A percentile compares a stretch with the other conserved stretches of the same genome.
These are phyloP conservation scores for Cenococcum geophilum DNA, from an alignment of 495 filamentous ascomycete species.

Conservation along the genomic window DNA sequence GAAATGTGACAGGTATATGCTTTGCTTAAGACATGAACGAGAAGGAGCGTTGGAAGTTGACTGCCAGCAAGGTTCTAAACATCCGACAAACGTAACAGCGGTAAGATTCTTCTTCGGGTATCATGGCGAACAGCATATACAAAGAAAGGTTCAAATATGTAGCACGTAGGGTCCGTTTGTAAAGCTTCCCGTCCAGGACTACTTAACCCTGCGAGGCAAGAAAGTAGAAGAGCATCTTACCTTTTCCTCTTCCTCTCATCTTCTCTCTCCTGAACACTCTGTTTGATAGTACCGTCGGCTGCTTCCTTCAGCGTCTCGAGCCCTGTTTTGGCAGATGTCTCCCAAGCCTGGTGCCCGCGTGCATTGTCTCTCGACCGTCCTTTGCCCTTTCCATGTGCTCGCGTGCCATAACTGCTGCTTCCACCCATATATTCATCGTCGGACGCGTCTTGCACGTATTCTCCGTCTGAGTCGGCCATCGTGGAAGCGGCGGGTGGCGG, in stretches of 20 bases:
- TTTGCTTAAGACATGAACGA: background rate
- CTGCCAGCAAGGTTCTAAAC: too few species aligned
- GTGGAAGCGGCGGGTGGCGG: slow-evolving; percentile 10
- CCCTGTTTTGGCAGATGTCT: slow-evolving; percentile 41
- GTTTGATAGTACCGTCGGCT: slow-evolving; percentile 67
- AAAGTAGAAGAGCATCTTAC: slow-evolving; percentile 27
- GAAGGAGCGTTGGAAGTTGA: background rate
- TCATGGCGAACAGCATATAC: background rate
- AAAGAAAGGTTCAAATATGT: background rate
- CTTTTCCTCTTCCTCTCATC: slow-evolving; percentile 71
- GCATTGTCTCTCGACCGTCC: slow-evolving; percentile 15
- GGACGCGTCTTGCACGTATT: slow-evolving; percentile 70
- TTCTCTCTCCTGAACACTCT: slow-evolving; percentile 59
- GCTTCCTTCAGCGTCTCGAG: slow-evolving; percentile 62
- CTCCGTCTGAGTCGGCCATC: slow-evolving; percentile 76
- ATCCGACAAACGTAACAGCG: background rate
- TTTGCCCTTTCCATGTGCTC: slow-evolving; percentile 17
- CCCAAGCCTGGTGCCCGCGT: slow-evolving; percentile 45
- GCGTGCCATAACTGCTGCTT: slow-evolving; percentile 12
- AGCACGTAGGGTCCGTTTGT: background rate
- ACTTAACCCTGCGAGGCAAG: background rate
- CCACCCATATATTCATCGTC: slow-evolving; percentile 60
- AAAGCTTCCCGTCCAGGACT: background rate
- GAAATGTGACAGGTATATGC: background rate
- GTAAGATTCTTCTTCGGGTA: background rate